Percentiles rank a stretch among this genome's conserved stretches.
phyloP scores from a whole-genome alignment of 1,139 yeast genomes.

The Kodamaea suecica region DNA sequence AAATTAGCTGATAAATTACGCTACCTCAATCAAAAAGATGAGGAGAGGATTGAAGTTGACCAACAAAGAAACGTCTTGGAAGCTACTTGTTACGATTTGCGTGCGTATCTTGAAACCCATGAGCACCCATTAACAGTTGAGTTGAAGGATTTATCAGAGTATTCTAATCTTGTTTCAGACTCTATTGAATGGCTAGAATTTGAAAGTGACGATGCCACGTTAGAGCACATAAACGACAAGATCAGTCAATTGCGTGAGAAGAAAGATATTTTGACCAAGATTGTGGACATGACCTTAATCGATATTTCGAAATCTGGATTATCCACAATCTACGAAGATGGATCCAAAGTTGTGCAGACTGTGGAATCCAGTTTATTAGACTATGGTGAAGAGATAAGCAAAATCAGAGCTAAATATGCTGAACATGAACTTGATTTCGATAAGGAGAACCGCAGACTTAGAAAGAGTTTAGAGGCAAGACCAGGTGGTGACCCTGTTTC shows the following conservation, averaged over 20 bases:
- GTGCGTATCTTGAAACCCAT: constrained; percentile 51
- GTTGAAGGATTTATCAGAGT: constrained; percentile 30
- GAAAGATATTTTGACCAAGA: constrained; percentile 21
- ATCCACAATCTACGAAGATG: constrained; percentile 38
- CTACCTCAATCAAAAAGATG: constrained; percentile 43
- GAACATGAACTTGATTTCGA: constrained; percentile 48
- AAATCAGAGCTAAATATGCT: constrained; percentile 39
- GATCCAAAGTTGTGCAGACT: constrained; percentile 35
- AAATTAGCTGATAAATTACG: constrained; percentile 25
- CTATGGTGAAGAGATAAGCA: constrained; percentile 43
- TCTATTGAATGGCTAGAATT: constrained; percentile 77
- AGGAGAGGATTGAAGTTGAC: constrained; percentile 44
- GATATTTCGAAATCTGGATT: constrained; percentile 39
- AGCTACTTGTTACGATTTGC: constrained; percentile 53
- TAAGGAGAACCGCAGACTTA: constrained; percentile 44
- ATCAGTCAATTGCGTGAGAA: constrained; percentile 19
- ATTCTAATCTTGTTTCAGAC: constrained; percentile 36
- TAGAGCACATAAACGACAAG: constrained; percentile 37
- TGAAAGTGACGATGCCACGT: constrained; percentile 57
- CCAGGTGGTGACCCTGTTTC: constrained; percentile 36
- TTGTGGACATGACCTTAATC: constrained; percentile 25
- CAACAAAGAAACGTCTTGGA: constrained; percentile 55
- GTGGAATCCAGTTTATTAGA: constrained; percentile 45
- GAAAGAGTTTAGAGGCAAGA: constrained; percentile 27
- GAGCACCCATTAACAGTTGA: constrained; percentile 37